These are phyloP conservation scores for Hypoxylon perforatum DNA, from an alignment of 495 filamentous ascomycete species.

Conservation along the genomic window DNA sequence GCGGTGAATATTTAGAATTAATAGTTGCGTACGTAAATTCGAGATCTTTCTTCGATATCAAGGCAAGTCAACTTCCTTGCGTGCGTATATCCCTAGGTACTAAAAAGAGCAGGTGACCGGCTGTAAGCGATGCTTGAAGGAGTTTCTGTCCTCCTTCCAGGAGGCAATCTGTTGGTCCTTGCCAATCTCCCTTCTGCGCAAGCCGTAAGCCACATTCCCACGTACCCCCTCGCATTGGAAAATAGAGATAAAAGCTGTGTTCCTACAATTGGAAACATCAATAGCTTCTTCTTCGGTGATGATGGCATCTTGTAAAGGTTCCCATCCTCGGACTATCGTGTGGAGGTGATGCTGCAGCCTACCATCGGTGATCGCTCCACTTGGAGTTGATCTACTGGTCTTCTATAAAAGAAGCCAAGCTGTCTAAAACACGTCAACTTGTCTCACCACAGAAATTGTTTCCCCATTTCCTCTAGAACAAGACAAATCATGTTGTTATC, in stretches of 20 bases:
- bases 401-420: constrained; percentile 16
- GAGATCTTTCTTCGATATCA: constrained; percentile 8
- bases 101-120: constrained; percentile 28
- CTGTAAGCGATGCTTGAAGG: constrained; percentile 17
- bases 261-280: background rate
- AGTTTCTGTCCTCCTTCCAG: constrained; percentile 12
- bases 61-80: background rate
- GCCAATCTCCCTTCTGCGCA: constrained; percentile 26
- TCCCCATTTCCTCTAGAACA: background rate
- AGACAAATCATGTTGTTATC: background rate
- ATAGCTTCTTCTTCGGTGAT: constrained; percentile 6
- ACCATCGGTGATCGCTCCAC: constrained; percentile 9
- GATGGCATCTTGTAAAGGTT: constrained; percentile 8
- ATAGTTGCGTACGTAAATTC: constrained; percentile 1
- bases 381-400: constrained; percentile 18
- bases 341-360: constrained; percentile 9
- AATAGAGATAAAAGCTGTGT: background rate
- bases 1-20: constrained; percentile 32
- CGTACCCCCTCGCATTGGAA: constrained; percentile 11
- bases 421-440: constrained; percentile 10
- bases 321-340: constrained; percentile 17
- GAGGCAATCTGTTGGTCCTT: constrained; percentile 17
- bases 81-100: constrained; percentile 2
- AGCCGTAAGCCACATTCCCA: constrained; percentile 35
- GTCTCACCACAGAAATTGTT: constrained; percentile 9